Evolutionary conservation across 2,329 filamentous ascomycete species (phyloP), one percentile per base, ranked within the genome.

Genomic region (Cordyceps militaris): DNA sequence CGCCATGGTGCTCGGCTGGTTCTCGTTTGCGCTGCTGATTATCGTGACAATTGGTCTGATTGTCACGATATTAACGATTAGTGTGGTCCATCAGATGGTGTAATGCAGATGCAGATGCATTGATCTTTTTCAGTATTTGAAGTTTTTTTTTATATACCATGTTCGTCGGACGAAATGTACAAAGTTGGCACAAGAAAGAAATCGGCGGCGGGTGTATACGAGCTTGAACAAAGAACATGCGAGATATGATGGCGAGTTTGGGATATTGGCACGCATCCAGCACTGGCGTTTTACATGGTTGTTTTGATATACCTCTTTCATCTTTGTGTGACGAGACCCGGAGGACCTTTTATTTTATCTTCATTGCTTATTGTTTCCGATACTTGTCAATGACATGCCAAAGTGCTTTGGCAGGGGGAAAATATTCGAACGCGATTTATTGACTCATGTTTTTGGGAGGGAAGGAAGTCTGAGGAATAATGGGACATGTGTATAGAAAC

Each of bases 1-100:
- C 40, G 93, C 94, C 58, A 97, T 99, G 90, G 89, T 97, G 19
- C 80, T 99, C 68, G 94, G 94, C 59, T 99, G 94, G 94, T 97
- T 99, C 74, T 89, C 90, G 43, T 97, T 99, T 69, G 88, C 89
- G 23, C 73, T 97, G 55, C 80, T 99, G 63, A 96, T 99, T 66
- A 87, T 97, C 61, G 93, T 97, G 55, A 97, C 93, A 50, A 94
- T 97, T 67, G 94, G 93, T 57, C 74, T 97, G 72, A 77, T 99
- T 61, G 88, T 97, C 67, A 97, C 97, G 91, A 96, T 97, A 67
- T 76, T 97, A 71, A 97, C 91, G 75, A 94, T 97, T 69, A 83
- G 86, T 64, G 80, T 96, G 58, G 76, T 97, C 63, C 81, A 84
- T 65, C 81, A 88, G 66, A 74, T 84, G 68, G 75, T 74, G 56